Base-by-base conservation (phyloP, 2,329 filamentous ascomycete species). In the Magnaporthiopsis rhizophila region DNA sequence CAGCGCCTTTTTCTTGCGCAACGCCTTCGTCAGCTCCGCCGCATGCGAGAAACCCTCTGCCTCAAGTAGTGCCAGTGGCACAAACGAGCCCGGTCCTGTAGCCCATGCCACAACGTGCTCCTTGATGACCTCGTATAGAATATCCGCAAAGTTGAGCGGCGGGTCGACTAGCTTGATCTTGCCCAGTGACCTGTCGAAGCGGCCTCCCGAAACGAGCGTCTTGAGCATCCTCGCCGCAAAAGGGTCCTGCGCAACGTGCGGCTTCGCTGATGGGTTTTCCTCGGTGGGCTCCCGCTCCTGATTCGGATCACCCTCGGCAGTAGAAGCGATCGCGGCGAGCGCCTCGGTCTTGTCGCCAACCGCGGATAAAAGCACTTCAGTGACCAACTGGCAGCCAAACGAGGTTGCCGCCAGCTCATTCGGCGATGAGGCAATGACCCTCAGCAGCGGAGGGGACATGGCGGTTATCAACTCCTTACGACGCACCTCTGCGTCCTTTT, bases 371-470 rank as follows among this genome's bases (percentile, higher is more conserved):
- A 99, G 81, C 21, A 92, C 88, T 72, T 97, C 92, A 0, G 87
- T 83, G 62, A 98, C 84, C 72, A 96, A 89, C 70, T 97, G 93
- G 75, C 90, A 92, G 15, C 94, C 95, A 69, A 95, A 95, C 24
- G 88, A 88, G 12, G 89, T 90, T 30, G 86, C 79, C 2, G 90
- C 83, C 26, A 99, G 82, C 53, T 89, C 85, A 3, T 81, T 78
- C 1, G 92, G 85, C 30, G 88, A 84, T 1, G 86, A 80, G 1
- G 86, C 83, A 65, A 98, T 89, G 56, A 91, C 86, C 58, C 87
- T 83, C 36, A 99, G 81, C 3, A 98, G 80, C 36, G 87, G 84
- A 2, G 90, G 87, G 1, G 92, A 92, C 34, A 96, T 79, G 13
- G 87, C 83, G 65, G 87, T 85, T 28, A 91, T 80, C 58, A 99